Base-by-base conservation (phyloP, 768 basidiomycete species). In the Lactarius akahatsu region DNA sequence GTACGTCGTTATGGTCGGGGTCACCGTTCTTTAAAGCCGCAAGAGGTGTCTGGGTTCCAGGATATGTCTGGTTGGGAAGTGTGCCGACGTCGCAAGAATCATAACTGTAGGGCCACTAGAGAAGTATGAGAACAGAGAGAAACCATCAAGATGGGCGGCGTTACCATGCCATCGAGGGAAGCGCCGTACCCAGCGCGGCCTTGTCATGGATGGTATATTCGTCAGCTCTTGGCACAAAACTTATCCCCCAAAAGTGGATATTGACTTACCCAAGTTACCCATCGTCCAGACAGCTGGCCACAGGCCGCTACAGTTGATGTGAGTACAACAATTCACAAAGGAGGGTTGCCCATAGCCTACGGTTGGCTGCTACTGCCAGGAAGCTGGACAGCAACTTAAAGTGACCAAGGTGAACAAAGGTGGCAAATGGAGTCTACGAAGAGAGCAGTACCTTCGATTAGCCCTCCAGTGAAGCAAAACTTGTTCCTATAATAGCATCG, bases 131-230 rank as follows among this genome's bases (percentile, higher is more conserved):
- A 57, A 26, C 63, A 30, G 69, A 55, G 61, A 61, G 58, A 15
- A 16, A 32, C 34, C 41, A 40, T 59, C 45, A 26, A 28, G 28
- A 59, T 41, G 62, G 57, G 59, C 56, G 62, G 66, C 56, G 85
- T 23, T 76, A 90, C 88, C 83, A 88, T 83, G 68, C 94, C 94
- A 62, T 96, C 94, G 1, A 94, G 80, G 71, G 85, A 83, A 40
- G 92, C 94, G 71, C 94, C 94, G 74, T 89, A 96, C 26, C 94
- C 93, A 30, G 92, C 93, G 55, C 94, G 84, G 57, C 94, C 90
- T 80, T 68, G 47, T 34, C 6, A 36, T 41, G 9, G n/a, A 7
- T 1, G 23, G 23, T 9, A 5, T 13, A 2, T 28, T 9, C 20
- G 26, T 63, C 47, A 60, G 52, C 9, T 26, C 18, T 34, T 40